Conservation (phyloP, 768 basidiomycete genomes). For the Tricholomella constricta region DNA sequence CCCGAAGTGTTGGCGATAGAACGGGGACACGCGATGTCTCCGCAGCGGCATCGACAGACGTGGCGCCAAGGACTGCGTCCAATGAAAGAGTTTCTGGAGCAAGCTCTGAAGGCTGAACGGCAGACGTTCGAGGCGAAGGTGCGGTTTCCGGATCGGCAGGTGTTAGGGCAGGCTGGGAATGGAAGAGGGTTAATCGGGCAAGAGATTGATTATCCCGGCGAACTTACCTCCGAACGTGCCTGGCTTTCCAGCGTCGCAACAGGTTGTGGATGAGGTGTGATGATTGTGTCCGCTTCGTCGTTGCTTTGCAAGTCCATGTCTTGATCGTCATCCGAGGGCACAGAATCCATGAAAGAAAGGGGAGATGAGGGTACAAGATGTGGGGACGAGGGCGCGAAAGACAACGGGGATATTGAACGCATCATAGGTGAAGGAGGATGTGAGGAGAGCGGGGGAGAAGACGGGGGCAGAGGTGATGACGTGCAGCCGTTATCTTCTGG, state of each 20-base stretch:
- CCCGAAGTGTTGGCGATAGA: neutral
- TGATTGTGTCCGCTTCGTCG: constrained; percentile 11
- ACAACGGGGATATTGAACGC: constrained; percentile 36
- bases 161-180: neutral
- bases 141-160: neutral
- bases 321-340: constrained; percentile 11
- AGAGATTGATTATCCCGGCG: neutral
- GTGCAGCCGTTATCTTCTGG: constrained; percentile 21
- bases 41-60: neutral
- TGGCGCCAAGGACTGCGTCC: neutral
- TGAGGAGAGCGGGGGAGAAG: constrained; percentile 47
- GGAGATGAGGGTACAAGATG: constrained; percentile 25
- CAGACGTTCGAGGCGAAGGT: constrained; percentile 16
- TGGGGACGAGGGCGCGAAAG: constrained; percentile 21
- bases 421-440: constrained; percentile 35
- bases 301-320: neutral
- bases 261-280: neutral
- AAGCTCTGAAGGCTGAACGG: constrained; percentile 11
- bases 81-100: neutral
- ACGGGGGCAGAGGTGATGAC: constrained; percentile 36
- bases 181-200: neutral
- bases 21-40: neutral
- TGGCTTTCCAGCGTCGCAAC: neutral
- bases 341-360: constrained; percentile 9
- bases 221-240: neutral